Base-by-base conservation (phyloP, 2,329 filamentous ascomycete genomes). In the Bimuria novae-zelandiae region DNA sequence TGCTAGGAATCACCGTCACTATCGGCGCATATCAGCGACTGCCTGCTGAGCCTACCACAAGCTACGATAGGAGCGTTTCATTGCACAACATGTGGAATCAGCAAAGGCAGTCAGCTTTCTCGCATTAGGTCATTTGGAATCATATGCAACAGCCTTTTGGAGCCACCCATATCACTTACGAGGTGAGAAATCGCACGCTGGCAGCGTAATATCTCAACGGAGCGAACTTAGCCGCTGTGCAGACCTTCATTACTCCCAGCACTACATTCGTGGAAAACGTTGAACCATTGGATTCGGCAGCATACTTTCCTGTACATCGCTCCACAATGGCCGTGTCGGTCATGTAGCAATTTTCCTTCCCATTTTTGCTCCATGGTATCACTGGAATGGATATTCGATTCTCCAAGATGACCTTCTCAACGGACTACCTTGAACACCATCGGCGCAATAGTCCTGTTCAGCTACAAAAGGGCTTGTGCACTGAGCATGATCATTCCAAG, bases 261-360 rank as follows among this genome's bases (percentile, higher is more conserved):
- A 53, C 57, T 7, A 57, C 75, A 4, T 53, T 60, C 4, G 63
- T 59, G 2, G 55, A 69, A 41, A 74, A 80, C 57, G 68, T 80
- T 47, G 72, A 77, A 49, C 64, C 71, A 0, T 77, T 0, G 49
- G 64, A 0, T 76, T 80, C 54, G 76, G 76, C 3, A 70, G 75
- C 1, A 63, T 75, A n/a, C 1, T 60, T 77, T 0, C 68, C 80
- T 46, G 78, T 79, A 62, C 80, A 79, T 56, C 80, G 76, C 0
- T 60, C 79, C 6, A 67, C 72, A 3, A 73, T 79, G 46, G 75
- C 78, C 41, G 67, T 80, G 27, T 73, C 77, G n/a, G 60, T 80
- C 10, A 73, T 80, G 29, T 74, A 77, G 50, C 74, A 80, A 55
- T 80, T 80, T 67, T 80, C 80, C 69, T 80, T 75, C 56, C 63